These are phyloP conservation scores for Hymenoscyphus fraxineus DNA, from an alignment of 2,329 filamentous ascomycete species.

Conservation along the genomic window DNA sequence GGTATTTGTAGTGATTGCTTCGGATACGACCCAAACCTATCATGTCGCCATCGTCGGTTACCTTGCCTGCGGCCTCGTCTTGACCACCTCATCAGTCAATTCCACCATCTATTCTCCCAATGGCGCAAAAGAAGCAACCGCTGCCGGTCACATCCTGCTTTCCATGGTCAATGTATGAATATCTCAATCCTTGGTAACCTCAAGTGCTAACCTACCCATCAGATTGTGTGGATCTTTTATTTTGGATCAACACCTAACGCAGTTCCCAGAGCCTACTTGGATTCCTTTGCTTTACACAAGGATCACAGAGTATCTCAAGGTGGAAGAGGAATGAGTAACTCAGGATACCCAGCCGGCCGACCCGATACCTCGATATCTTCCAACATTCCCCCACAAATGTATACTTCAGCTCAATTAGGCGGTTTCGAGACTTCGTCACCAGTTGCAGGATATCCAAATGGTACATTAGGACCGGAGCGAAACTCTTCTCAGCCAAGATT, in stretches of 20 bases:
- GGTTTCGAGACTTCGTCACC: constrained; percentile 96
- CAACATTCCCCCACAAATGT: constrained; percentile 83
- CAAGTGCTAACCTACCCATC: constrained; percentile 16
- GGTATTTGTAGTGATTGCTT: constrained; percentile 77
- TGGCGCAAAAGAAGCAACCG: constrained; percentile 76
- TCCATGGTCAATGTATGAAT: constrained; percentile 83
- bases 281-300: constrained; percentile 93
- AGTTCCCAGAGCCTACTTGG: constrained; percentile 82
- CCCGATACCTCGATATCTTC: constrained; percentile 83
- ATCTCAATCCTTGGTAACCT: not conserved
- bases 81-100: constrained; percentile 84
- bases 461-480: constrained; percentile 43
- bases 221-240: constrained; percentile 99
- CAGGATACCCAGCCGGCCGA: constrained; percentile 64
- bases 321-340: constrained; percentile 54
- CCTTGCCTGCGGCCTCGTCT: constrained; percentile 75
- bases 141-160: constrained; percentile 88
- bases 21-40: constrained; percentile 81
- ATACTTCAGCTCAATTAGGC: constrained; percentile 90
- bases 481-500: constrained; percentile 53
- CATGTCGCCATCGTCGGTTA: constrained; percentile 90
- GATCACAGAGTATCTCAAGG: constrained; percentile 48
- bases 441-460: constrained; percentile 43
- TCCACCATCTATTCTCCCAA: constrained; percentile 73
- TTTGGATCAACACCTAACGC: constrained; percentile 91